These are phyloP conservation scores for Microascus cirrosus DNA, from an alignment of 2,329 filamentous ascomycete species.

Conservation along the genomic window DNA sequence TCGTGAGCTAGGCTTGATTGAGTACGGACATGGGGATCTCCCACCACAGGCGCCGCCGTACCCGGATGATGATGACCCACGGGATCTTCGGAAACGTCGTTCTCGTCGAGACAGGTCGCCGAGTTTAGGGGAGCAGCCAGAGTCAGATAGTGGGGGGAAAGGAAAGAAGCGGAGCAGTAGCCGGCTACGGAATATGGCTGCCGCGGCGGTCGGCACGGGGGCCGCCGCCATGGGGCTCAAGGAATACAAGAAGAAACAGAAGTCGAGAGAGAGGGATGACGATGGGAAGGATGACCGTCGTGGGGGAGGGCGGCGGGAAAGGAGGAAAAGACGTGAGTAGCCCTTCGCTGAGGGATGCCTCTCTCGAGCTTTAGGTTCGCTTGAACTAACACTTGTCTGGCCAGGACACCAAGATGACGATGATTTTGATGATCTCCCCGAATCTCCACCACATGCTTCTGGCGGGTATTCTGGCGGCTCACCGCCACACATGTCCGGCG, in stretches of 20 bases:
- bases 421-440: slow-evolving; percentile 20
- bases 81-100: slow-evolving; percentile 12
- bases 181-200: slow-evolving; percentile 41
- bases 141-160: slow-evolving; percentile 14
- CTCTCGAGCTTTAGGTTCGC: neutral
- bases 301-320: slow-evolving; percentile 22
- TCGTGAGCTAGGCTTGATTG: slow-evolving; percentile 57
- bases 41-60: slow-evolving; percentile 23
- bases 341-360: neutral
- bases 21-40: slow-evolving; percentile 51
- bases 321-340: slow-evolving; percentile 20
- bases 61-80: slow-evolving; percentile 10
- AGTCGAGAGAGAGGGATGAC: slow-evolving; percentile 7
- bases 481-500: slow-evolving; percentile 16
- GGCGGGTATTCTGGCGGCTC: slow-evolving; percentile 38
- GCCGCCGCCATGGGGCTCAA: slow-evolving; percentile 54
- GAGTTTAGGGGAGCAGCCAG: slow-evolving; percentile 1
- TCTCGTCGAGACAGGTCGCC: slow-evolving; percentile 7
- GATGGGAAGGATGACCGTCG: slow-evolving; percentile 8
- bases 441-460: slow-evolving; percentile 37
- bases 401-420: slow-evolving; percentile 24
- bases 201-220: slow-evolving; percentile 41
- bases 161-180: slow-evolving; percentile 40
- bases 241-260: slow-evolving; percentile 31
- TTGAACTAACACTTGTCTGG: neutral